Evolutionary conservation across 2,329 filamentous ascomycete genomes (phyloP), one percentile per base, ranked within the genome.

Genomic region (Aspergillus floridensis): DNA sequence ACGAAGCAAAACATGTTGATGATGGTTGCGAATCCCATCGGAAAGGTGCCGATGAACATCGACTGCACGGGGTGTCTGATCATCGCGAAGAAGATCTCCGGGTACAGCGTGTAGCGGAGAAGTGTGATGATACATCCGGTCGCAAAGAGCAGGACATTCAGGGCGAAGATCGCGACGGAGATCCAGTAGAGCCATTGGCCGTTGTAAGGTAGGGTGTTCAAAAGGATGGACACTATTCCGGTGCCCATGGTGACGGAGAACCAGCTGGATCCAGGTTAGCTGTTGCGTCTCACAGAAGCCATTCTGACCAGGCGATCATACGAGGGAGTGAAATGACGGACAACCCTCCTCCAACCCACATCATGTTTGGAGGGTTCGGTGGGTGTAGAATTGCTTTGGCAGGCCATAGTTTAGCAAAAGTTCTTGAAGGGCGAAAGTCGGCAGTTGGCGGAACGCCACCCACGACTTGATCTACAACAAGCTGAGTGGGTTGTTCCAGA

Each of bases 1-100:
- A 85, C 78, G 32, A 85, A 79, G 12, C 86, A 79, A 70, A 86
- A 83, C 81, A 87, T 86, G 62, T 87, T 86, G 61, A 90, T 82
- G 48, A 90, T 84, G 1, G 87, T 90, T 0, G 86, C 84, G 59
- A 90, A 82, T 0, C 82, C 87, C 85, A 90, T 90, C 0, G 87
- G 87, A 32, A 89, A 82, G 0, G 86, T 88, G 0, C 84, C 88
- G 3, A 91, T 74, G 64, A 91, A 91, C 56, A 91, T 78, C 1
- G 84, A 87, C 67, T 91, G 86, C 1, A 81, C 82, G 0, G 86
- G 87, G 68, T 91, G 86, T 2, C 78, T 75, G 38, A 91, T 81
- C 87, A 91, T 89, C 16, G 82, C 84, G 0, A 59, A 68, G 82
- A 87, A 91, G 31, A 90, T 86, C 59, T 83, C 80, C 0, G 87